Conservation (phyloP, 2,329 filamentous ascomycete species). For the Pseudopyricularia cyperi region DNA sequence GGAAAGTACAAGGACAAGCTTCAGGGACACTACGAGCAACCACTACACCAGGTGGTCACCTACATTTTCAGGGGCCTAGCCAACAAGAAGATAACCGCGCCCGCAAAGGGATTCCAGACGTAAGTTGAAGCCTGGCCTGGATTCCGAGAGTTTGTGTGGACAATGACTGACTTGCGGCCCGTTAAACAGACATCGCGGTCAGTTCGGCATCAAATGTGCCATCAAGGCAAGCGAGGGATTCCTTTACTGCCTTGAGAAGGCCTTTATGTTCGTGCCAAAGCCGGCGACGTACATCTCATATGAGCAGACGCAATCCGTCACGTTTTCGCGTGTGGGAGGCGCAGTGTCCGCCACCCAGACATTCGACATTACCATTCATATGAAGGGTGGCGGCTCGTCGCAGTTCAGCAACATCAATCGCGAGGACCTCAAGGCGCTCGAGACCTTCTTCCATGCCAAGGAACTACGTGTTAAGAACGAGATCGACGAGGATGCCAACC, state of each 20-base stretch:
- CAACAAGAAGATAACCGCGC: constrained; percentile 88
- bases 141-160: not conserved
- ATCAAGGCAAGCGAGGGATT: constrained; percentile 99
- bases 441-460: constrained; percentile 95
- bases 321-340: constrained; percentile 89
- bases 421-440: constrained; percentile 92
- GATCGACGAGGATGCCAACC: constrained; percentile 83
- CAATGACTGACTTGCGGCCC: not conserved
- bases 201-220: constrained; percentile 96
- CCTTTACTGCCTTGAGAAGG: constrained; percentile 93
- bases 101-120: constrained; percentile 86
- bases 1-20: constrained; percentile 82
- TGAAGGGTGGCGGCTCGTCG: constrained; percentile 84
- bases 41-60: constrained; percentile 83
- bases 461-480: constrained; percentile 95
- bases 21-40: constrained; percentile 80
- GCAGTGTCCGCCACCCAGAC: constrained; percentile 88
- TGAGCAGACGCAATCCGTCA: constrained; percentile 82
- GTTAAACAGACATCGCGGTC: constrained; percentile 60
- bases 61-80: constrained; percentile 92
- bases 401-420: constrained; percentile 99
- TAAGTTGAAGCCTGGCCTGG: constrained; percentile 20
- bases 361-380: constrained; percentile 87
- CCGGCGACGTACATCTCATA: constrained; percentile 94
- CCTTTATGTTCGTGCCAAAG: constrained; percentile 98